Evolutionary conservation across 2,329 filamentous ascomycete species (phyloP).

Genomic region (Sporothrix protearum): DNA sequence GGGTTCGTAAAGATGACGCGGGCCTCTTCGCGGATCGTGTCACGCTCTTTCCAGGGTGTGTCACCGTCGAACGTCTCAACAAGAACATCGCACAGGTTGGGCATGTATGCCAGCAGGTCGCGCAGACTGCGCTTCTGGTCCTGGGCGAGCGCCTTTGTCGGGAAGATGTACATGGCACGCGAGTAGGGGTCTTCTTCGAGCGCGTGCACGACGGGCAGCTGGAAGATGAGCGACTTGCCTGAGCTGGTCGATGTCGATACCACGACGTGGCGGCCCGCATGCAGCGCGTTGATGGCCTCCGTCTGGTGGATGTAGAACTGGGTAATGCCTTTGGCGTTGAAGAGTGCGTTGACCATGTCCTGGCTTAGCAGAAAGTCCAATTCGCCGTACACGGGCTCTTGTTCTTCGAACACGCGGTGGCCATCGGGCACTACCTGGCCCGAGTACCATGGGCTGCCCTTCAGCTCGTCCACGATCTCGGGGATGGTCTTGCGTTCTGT

Average conservation of each 20-base stretch:
- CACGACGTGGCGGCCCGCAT: slow-evolving; percentile 81
- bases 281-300: slow-evolving; percentile 84
- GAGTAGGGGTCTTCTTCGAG: slow-evolving; percentile 73
- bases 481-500: slow-evolving; percentile 74
- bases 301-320: slow-evolving; percentile 88
- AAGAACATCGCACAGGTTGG: slow-evolving; percentile 67
- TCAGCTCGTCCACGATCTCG: slow-evolving; percentile 82
- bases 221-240: slow-evolving; percentile 97
- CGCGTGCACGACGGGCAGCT: slow-evolving; percentile 84
- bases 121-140: slow-evolving; percentile 87
- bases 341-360: slow-evolving; percentile 89
- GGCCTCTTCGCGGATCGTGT: slow-evolving; percentile 78
- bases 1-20: slow-evolving; percentile 96
- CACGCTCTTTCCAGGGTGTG: slow-evolving; percentile 76
- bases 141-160: slow-evolving; percentile 92
- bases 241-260: slow-evolving; percentile 94
- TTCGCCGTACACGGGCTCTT: slow-evolving; percentile 76
- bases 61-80: slow-evolving; percentile 97
- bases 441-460: slow-evolving; percentile 79
- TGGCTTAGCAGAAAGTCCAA: slow-evolving; percentile 85
- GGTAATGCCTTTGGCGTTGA: slow-evolving; percentile 84
- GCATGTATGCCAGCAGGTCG: slow-evolving; percentile 78
- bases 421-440: slow-evolving; percentile 91
- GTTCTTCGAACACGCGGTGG: slow-evolving; percentile 83
- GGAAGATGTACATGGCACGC: slow-evolving; percentile 95